Base-by-base conservation (phyloP, 805 yeast genomes). In the Schwanniomyces occidentalis region DNA sequence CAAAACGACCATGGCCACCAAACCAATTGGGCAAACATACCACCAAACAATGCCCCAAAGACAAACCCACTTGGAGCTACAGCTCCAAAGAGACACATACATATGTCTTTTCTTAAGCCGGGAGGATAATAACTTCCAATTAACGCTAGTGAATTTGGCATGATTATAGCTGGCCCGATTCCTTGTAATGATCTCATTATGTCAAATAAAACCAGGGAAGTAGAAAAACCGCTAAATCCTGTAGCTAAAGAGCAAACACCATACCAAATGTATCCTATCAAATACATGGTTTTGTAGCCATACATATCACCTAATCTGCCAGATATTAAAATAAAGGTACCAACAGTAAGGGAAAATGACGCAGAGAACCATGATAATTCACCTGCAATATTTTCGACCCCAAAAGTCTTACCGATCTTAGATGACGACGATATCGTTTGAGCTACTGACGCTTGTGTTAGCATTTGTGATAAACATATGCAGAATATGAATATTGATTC, bases 1-100 rank as follows among this genome's bases (percentile, higher is more conserved):
- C 66, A 61, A 32, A 54, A 58, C 0, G 45, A 36, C 65, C 65
- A 59, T 1, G 65, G 65, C 67, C 66, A 61, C 65, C 66, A 60
- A 4, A 48, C 54, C 7, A 45, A 27, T 8, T 40, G 49, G 2
- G 56, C 47, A 27, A 59, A 48, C n/a, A 56, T 32, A 4, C 54
- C 57, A 12, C 49, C 36, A 24, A 61, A 52, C 9, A 60, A 31
- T 1, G 63, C 51, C 2, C 66, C 66, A 8, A 62, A 16, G 6
- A 48, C 47, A 32, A 56, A 59, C 4, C 67, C 69, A 8, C 43
- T 34, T 3, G 67, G 66, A 1, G 69, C 69, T 9, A 61, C 61
- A 4, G 65, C 60, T 3, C 64, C 67, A 41, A 56, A 61, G 4
- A 54, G 32, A 13, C 60, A 54, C 56, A 63, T 48, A 21, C 39